phyloP scores from a whole-genome alignment of 768 basidiomycete genomes.

The Cystofilobasidium ferigula region DNA sequence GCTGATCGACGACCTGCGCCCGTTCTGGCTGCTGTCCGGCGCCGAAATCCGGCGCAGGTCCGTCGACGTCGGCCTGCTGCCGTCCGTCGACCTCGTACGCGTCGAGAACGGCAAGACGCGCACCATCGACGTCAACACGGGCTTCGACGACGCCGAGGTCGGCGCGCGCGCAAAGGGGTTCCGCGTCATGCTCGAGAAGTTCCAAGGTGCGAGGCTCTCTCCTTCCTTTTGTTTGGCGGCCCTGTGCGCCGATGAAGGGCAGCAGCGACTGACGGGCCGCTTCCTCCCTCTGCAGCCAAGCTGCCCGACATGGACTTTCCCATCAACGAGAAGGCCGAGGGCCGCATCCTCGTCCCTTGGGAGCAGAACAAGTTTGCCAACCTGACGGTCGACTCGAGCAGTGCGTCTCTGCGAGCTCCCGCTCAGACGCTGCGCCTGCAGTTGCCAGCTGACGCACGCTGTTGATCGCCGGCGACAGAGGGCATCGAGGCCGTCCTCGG shows the following conservation, averaged over 20 bases:
- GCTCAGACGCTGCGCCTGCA: not conserved
- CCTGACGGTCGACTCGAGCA: slow-evolving; percentile 45
- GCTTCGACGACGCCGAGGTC: slow-evolving; percentile 55
- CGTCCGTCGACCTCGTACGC: slow-evolving; percentile 79
- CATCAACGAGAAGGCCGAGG: slow-evolving; percentile 86
- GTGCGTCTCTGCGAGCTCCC: slow-evolving; percentile 30
- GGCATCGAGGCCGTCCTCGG: slow-evolving; percentile 53
- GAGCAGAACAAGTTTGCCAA: slow-evolving; percentile 68
- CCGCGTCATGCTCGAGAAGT: slow-evolving; percentile 59
- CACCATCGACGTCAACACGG: slow-evolving; percentile 49
- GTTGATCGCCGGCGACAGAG: slow-evolving; percentile 35
- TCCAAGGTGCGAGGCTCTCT: slow-evolving; percentile 39
- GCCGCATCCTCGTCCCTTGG: slow-evolving; percentile 86
- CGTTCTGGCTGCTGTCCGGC: slow-evolving; percentile 68
- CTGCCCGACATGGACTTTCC: slow-evolving; percentile 91
- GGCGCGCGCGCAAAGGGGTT: slow-evolving; percentile 71
- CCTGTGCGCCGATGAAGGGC: too few species aligned
- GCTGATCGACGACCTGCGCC: slow-evolving; percentile 64
- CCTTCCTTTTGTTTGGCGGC: not conserved
- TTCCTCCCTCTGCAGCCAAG: slow-evolving; percentile 38
- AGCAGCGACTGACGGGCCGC: not conserved
- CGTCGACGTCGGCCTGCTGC: slow-evolving; percentile 58
- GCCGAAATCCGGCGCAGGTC: slow-evolving; percentile 56
- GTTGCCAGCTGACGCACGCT: not conserved
- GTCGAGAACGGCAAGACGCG: slow-evolving; percentile 53